Percentiles rank a stretch among this genome's conserved stretches.
These are phyloP conservation scores for Fomitopsis schrenkii DNA, from an alignment of 1,284 basidiomycete genomes.

Conservation along the genomic window DNA sequence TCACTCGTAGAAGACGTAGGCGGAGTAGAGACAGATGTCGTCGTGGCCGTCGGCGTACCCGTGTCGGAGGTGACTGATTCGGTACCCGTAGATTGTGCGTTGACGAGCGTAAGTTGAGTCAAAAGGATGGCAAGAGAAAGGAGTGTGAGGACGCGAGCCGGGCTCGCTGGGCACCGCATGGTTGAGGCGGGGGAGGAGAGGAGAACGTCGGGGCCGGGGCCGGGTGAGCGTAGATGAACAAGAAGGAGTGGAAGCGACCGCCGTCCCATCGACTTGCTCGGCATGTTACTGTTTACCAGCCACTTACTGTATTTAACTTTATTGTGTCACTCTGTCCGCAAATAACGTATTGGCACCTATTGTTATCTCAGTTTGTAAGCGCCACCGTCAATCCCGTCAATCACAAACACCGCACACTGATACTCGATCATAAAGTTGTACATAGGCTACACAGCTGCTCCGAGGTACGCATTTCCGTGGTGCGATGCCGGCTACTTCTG, in stretches of 20 bases:
- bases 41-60: not conserved
- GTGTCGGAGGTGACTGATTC: not conserved
- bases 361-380: not conserved
- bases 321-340: not conserved
- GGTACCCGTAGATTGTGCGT: slow-evolving; percentile 17
- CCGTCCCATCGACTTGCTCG: not conserved
- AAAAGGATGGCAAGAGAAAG: slow-evolving; percentile 30
- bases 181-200: slow-evolving; percentile 12
- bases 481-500: not conserved
- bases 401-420: not conserved
- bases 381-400: not conserved
- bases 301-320: not conserved
- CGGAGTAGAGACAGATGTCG: not conserved
- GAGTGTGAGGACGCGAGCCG: slow-evolving; percentile 31
- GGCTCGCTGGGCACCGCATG: slow-evolving; percentile 27
- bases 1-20: not conserved
- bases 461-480: not conserved
- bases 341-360: not conserved
- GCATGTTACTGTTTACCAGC: not conserved
- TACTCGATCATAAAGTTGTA: not conserved
- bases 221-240: slow-evolving; percentile 4
- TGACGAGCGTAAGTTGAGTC: slow-evolving; percentile 26
- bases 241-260: slow-evolving; percentile 2
- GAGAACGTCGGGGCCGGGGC: slow-evolving; percentile 9
- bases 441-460: too few relatives aligned